Evolutionary conservation across 805 yeast species (phyloP).

Genomic region (Candida boidinii): DNA sequence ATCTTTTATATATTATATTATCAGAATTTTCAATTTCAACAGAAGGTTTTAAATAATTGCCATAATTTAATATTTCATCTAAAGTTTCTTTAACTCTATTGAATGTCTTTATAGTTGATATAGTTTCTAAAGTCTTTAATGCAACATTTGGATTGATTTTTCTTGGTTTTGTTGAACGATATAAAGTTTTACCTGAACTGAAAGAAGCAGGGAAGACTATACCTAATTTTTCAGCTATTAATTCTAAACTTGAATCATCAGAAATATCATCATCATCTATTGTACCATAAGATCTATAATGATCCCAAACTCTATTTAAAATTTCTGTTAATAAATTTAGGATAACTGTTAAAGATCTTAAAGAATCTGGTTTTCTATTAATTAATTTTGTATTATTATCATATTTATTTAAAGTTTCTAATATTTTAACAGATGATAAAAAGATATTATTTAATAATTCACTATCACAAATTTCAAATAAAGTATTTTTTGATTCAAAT

Average conservation of each 20-base stretch:
- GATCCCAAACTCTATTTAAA: slow-evolving; percentile 12
- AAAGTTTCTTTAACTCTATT: slow-evolving; percentile 16
- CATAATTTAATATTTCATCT: slow-evolving; percentile 8
- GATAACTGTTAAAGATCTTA: slow-evolving; percentile 28
- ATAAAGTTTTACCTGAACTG: no score
- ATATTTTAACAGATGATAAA: slow-evolving; percentile 13
- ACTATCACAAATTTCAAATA: slow-evolving; percentile 22
- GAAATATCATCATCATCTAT: background rate
- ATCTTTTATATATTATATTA: no score
- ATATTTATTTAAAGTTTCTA: slow-evolving; percentile 20
- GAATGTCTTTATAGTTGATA: slow-evolving; percentile 12
- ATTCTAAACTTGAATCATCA: background rate
- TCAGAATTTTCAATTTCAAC: slow-evolving; percentile 6
- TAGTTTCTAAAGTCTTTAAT: slow-evolving; percentile 6
- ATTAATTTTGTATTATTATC: slow-evolving; percentile 8
- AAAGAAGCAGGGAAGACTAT: no score
- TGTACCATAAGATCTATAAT: slow-evolving; percentile 2
- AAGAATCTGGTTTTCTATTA: slow-evolving; percentile 10
- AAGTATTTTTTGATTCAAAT: slow-evolving; percentile 24
- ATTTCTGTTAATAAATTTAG: slow-evolving; percentile 31
- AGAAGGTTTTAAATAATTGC: slow-evolving; percentile 2
- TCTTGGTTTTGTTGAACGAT: no score
- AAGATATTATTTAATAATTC: slow-evolving; percentile 23
- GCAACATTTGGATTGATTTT: slow-evolving; percentile 6
- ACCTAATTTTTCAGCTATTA: no score